Evolutionary conservation across 768 basidiomycete species (phyloP), one percentile per base, ranked within the genome.

Genomic region (Pleurotus citrinopileatus): DNA sequence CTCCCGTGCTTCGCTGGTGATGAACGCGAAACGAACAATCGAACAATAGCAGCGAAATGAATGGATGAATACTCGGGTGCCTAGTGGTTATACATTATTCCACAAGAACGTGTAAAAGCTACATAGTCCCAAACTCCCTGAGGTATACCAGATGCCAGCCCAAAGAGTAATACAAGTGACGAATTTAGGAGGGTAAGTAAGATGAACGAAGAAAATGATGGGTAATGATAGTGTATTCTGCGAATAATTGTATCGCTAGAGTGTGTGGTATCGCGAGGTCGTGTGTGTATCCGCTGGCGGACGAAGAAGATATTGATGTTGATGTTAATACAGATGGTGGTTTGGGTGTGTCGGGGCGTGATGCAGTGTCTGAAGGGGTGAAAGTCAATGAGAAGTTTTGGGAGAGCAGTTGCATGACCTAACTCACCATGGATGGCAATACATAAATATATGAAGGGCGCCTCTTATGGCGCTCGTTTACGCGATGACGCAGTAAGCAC

Each of bases 401-500:
- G 7, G 19, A 15, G 38, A 7, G 13, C 12, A 40, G 19, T 6
- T 32, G 7, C 10, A 40, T 7, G 38, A 40, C 10, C 12, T 7
- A 3, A 40, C 38, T 40, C 19, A 40, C 38, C n/a, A 17, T 40
- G 38, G n/a, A 17, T 40, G 17, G 17, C 38, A 13, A 19, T 12
- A n/a, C 17, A 40, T 40, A 12, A 12, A 40, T 19, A 40, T 13
- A 19, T 19, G 17, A 19, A 50, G 29, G 20, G 48, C 29, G 34
- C 10, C 43, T 44, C 48, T 17, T 50, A 6, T 51, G 48, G 37
- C n/a, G n/a, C 32, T n/a, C n/a, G 19, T 28, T 55, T 44, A 55
- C 15, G 54, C 54, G 36, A 55, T 51, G 12, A 55, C 46, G 48
- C 54, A 55, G 46, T 55, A 55, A 2, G 46, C 47, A 22, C 27